Base-by-base conservation (phyloP, 163 green algal species). In the Trebouxia gelatinosa region DNA sequence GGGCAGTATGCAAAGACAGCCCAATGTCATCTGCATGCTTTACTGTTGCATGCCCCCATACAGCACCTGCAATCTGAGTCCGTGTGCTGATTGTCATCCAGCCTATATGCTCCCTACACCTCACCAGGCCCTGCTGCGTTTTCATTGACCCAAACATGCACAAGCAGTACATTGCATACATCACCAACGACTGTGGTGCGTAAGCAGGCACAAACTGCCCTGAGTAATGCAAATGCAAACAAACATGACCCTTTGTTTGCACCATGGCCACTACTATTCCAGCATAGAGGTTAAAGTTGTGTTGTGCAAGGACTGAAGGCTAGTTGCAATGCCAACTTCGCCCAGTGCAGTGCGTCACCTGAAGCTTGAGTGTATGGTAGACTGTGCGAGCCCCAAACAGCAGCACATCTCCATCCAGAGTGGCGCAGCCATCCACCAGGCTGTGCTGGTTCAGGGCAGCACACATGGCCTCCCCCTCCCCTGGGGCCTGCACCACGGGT, bases 401-500 rank as follows among this genome's bases (percentile, higher is more conserved):
- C 62, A 97, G 87, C 32, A 83, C 80, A 75, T 97, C 93, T 38
- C 89, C 86, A 75, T 97, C 93, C 0, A 64, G 50, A 1, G 90
- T 92, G 35, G 83, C 86, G 48, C 75, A 86, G 7, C 70, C 89
- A 59, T 92, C 80, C 38, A 92, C 90, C 28, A 84, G 50, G 28
- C 91, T 86, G 34, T 58, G 74, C 5, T 13, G 9, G 62, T 89
- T 82, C 61, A 97, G 86, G n/a, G 92, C 88, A 0, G 91, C 93
- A 70, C 91, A 96, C 46, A 85, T 91, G 1, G 93, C 93, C 88
- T 97, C 93, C 0, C 89, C 93, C 82, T 97, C 93, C 23, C 92
- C 93, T 0, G 85, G 88, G 0, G 93, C 92, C 26, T 91, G 79
- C 32, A 97, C 82, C 43, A 88, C 83, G 13, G 90, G 91, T 59